Evolutionary conservation across 2,329 filamentous ascomycete genomes (phyloP).

Genomic region (Metarhizium brunneum): DNA sequence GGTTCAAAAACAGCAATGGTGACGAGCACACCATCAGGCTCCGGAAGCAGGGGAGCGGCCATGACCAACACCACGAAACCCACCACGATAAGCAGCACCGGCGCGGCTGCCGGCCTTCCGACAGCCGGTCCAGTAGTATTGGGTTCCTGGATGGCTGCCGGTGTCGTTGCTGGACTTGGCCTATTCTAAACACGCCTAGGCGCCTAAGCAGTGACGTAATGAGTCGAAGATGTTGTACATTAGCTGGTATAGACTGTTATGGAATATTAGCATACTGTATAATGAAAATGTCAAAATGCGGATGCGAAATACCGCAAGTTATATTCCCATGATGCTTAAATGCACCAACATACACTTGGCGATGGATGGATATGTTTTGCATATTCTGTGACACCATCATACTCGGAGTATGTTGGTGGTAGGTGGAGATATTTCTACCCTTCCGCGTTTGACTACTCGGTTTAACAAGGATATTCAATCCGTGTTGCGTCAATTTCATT

Average conservation of each 20-base stretch:
- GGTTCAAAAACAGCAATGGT: background rate
- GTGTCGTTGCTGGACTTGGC: constrained; percentile 18
- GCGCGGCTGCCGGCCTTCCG: constrained; percentile 11
- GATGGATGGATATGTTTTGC: background rate
- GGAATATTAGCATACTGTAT: too few relatives aligned
- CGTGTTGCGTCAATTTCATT: background rate
- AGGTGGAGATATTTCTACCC: too few relatives aligned
- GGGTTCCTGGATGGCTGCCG: constrained; percentile 16
- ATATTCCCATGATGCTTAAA: too few relatives aligned
- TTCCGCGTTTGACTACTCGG: too few relatives aligned
- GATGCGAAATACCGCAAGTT: too few relatives aligned
- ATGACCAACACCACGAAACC: background rate
- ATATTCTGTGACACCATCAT: background rate
- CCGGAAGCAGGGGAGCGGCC: background rate
- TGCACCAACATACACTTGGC: too few relatives aligned
- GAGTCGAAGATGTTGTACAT: background rate
- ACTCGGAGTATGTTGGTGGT: background rate
- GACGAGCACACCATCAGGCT: background rate
- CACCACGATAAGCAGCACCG: background rate
- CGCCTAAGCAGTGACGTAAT: background rate
- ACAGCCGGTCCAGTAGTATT: constrained; percentile 16
- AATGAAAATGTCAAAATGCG: too few relatives aligned
- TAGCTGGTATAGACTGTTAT: background rate
- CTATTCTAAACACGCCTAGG: constrained; percentile 12
- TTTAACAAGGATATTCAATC: too few relatives aligned